These are phyloP conservation scores for Cordyceps cateniannulata DNA, from an alignment of 2,329 filamentous ascomycete species.

Conservation along the genomic window DNA sequence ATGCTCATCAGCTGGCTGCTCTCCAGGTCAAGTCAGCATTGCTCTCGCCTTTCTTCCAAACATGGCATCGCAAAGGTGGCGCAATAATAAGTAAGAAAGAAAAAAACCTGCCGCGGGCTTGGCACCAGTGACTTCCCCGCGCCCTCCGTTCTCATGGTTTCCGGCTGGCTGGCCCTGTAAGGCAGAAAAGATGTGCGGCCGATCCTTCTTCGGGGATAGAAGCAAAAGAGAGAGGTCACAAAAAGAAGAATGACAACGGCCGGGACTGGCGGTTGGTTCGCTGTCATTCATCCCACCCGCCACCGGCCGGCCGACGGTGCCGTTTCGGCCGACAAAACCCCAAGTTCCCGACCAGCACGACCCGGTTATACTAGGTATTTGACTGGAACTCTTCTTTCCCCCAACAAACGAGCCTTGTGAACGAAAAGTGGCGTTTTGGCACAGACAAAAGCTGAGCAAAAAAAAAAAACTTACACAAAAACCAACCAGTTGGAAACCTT, in stretches of 20 bases:
- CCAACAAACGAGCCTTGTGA: too few relatives aligned
- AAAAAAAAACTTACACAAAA: too few relatives aligned
- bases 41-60: neutral
- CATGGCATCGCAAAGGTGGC: neutral
- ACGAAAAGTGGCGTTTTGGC: too few relatives aligned
- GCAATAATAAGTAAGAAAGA: neutral
- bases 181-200: too few relatives aligned
- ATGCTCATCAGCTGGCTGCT: neutral
- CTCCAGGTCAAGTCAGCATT: neutral
- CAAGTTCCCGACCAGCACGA: neutral
- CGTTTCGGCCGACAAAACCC: neutral
- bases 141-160: too few relatives aligned
- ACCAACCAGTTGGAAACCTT: too few relatives aligned
- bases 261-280: neutral
- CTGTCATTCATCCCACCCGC: too few relatives aligned
- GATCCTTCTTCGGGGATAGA: too few relatives aligned
- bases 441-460: too few relatives aligned
- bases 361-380: neutral
- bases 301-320: neutral
- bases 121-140: neutral
- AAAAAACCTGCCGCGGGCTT: neutral
- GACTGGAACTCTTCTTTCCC: neutral
- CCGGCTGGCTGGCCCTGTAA: too few relatives aligned
- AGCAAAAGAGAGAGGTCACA: neutral
- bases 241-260: neutral